Base-by-base conservation (phyloP, 805 yeast species). In the Zygoascus tannicola region DNA sequence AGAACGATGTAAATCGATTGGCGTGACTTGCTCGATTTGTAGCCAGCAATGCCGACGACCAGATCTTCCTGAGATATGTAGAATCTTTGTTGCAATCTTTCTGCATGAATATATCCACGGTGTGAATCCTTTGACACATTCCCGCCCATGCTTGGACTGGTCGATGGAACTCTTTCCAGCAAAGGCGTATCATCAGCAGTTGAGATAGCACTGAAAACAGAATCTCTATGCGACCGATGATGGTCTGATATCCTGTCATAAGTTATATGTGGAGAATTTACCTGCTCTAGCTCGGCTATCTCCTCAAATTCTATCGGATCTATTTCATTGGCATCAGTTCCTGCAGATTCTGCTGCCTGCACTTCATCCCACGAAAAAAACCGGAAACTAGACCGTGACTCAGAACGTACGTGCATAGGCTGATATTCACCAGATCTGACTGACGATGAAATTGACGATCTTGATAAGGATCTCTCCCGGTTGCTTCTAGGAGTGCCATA, bases 11-110 rank as follows among this genome's bases (percentile, higher is more conserved):
- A 87, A 0, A 73, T 14, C 0, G 65, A 33, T 3, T 63, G 55
- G 48, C 78, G 75, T 51, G 70, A 43, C 39, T 56, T 56, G 10
- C 80, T 74, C 14, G 79, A 75, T 43, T 63, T 63, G 61, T 85
- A 92, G 3, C 97, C 97, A 0, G 97, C 98, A 49, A 92, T 83
- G 49, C 95, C 96, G 47, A 92, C 75, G 10, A 90, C 90, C 56
- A 92, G 68, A 66, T 92, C 99, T 59, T 92, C 98, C 60, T 92
- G 97, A 0, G 96, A 88, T 49, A 92, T 75, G 61, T 90, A 92
- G 61, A 84, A 86, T 45, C 96, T 71, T 63, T 92, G 99, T 46
- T 55, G 48, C 51, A 46, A 35, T 46, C 68, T 42, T 51, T 55
- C 43, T 46, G 64, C 38, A 39, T 45, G 21, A n/a, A 38, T 18